Evolutionary conservation across 176 grass and related monocot genomes (phyloP).

Genomic region (Olyra latifolia): DNA sequence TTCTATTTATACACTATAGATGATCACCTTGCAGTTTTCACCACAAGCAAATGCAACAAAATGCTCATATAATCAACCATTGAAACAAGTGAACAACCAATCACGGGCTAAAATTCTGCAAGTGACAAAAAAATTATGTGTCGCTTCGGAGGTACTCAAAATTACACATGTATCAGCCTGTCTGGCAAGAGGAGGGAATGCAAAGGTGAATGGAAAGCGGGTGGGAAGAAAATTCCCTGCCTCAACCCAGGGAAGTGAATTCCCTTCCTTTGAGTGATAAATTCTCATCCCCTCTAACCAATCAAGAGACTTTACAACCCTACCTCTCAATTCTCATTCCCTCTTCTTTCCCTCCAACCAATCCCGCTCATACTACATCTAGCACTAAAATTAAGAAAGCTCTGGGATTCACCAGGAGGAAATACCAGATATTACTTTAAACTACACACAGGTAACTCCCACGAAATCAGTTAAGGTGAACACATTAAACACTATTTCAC

Average conservation of each 20-base stretch:
- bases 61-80: neutral
- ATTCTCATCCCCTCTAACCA: too few species aligned
- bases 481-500: conserved; percentile 1
- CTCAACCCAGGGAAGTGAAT: too few species aligned
- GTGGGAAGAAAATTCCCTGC: too few species aligned
- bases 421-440: neutral
- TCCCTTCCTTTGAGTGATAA: too few species aligned
- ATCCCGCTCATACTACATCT: neutral
- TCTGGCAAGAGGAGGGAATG: too few species aligned
- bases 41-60: neutral
- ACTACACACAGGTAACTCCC: neutral
- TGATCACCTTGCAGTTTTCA: neutral
- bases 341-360: too few species aligned
- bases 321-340: too few species aligned
- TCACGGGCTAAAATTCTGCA: neutral
- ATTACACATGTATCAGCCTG: too few species aligned
- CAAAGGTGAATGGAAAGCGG: too few species aligned
- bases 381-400: conserved; percentile 19
- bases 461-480: neutral
- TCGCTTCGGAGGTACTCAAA: neutral
- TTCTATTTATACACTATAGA: neutral
- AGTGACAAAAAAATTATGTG: neutral
- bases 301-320: too few species aligned
- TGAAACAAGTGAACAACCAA: neutral
- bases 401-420: neutral